These are phyloP conservation scores for Rhynchosporium agropyri DNA, from an alignment of 2,329 filamentous ascomycete genomes.

Conservation along the genomic window DNA sequence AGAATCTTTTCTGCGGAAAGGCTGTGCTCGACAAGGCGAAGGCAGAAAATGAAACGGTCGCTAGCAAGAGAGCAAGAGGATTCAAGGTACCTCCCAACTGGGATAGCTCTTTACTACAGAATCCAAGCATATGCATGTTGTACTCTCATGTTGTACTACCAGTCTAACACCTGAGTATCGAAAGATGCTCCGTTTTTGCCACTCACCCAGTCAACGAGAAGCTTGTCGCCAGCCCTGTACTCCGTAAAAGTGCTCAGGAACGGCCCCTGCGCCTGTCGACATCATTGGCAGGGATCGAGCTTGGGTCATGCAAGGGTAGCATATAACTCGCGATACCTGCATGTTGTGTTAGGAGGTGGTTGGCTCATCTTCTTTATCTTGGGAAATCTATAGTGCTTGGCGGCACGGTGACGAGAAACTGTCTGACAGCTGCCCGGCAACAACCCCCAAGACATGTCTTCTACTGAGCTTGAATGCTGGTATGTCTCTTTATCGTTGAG, in stretches of 20 bases:
- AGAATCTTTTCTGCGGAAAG: neutral
- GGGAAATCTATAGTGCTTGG: neutral
- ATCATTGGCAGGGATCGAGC: conserved; percentile 22
- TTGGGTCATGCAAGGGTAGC: neutral
- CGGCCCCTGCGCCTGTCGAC: conserved; percentile 20
- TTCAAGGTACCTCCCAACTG: neutral
- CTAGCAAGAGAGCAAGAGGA: neutral
- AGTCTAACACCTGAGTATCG: neutral
- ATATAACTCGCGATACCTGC: conserved; percentile 18
- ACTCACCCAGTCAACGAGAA: conserved; percentile 13
- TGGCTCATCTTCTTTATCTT: conserved; percentile 18
- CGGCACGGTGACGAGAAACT: conserved; percentile 2
- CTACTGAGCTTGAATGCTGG: neutral
- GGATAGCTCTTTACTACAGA: neutral
- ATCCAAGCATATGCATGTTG: neutral
- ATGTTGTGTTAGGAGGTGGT: conserved; percentile 21
- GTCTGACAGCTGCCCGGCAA: conserved; percentile 23
- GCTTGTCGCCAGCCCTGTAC: conserved; percentile 10
- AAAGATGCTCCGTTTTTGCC: conserved; percentile 11
- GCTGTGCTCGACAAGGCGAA: neutral
- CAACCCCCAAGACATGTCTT: conserved; percentile 15
- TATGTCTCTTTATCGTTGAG: neutral
- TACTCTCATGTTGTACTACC: neutral
- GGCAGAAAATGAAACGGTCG: neutral
- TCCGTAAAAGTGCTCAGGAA: conserved; percentile 6